Percentiles rank a stretch among this genome's conserved stretches.
Evolutionary conservation across 1,284 basidiomycete genomes (phyloP).

Genomic region (Volvariella volvacea): DNA sequence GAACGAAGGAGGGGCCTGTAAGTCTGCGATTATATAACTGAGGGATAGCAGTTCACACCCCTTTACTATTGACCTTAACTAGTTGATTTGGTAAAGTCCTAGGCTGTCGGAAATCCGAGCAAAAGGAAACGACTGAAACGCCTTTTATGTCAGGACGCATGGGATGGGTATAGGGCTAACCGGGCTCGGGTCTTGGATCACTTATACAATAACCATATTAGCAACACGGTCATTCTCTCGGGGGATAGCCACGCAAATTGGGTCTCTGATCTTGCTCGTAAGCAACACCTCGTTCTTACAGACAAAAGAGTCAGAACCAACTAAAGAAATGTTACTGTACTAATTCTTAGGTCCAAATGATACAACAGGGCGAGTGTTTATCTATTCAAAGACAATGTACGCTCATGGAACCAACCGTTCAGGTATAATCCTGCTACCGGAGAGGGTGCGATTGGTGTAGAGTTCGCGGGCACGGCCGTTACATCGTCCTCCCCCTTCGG

Average conservation of each 20-base stretch:
- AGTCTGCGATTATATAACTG: too few relatives aligned
- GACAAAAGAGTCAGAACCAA: not conserved
- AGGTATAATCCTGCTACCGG: constrained; percentile 51
- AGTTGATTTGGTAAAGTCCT: constrained; percentile 26
- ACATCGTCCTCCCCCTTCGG: constrained; percentile 50
- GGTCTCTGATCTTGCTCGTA: constrained; percentile 51
- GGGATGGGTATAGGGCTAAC: constrained; percentile 61
- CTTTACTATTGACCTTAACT: constrained; percentile 1
- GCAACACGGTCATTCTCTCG: constrained; percentile 52
- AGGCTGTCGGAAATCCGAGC: too few relatives aligned
- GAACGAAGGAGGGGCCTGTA: constrained; percentile 32
- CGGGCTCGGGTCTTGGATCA: constrained; percentile 51
- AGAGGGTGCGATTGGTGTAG: constrained; percentile 51
- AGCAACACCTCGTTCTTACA: constrained; percentile 16
- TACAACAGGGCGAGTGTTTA: constrained; percentile 38
- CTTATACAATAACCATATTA: constrained; percentile 44
- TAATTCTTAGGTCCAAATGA: constrained; percentile 40
- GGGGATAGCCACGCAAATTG: constrained; percentile 66
- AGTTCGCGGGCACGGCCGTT: constrained; percentile 64
- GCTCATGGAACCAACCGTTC: constrained; percentile 3
- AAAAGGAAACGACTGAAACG: too few relatives aligned
- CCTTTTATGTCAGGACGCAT: constrained; percentile 38
- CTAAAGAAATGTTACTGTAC: not conserved
- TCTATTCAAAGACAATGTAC: too few relatives aligned
- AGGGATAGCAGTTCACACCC: not conserved